Percentiles rank a stretch among this genome's conserved stretches.
Conservation (phyloP, 805 yeast species). For the Schizosaccharomyces cryophilus region DNA sequence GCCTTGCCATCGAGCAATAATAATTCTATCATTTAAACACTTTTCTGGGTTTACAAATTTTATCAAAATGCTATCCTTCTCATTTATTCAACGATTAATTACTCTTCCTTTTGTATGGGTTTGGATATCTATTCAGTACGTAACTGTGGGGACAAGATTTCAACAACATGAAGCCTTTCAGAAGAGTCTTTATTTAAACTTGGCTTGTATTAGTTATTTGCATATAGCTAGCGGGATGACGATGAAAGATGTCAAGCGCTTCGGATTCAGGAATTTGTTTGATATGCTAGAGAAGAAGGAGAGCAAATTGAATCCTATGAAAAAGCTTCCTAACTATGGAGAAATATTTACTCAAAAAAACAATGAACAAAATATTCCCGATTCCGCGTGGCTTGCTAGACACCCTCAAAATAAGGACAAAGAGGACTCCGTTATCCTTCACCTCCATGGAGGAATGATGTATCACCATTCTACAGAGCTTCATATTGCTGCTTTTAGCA, state of each 20-base stretch:
- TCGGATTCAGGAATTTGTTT: neutral
- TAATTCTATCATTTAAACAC: too few relatives aligned
- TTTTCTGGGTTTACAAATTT: too few relatives aligned
- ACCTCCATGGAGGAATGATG: neutral
- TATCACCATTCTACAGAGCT: neutral
- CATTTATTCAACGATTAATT: neutral
- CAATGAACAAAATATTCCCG: too few relatives aligned
- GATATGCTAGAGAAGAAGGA: neutral
- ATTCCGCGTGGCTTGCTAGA: neutral
- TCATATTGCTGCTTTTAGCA: neutral
- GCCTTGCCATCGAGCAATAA: too few relatives aligned
- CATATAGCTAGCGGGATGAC: neutral
- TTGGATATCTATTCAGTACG: neutral
- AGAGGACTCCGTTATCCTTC: neutral
- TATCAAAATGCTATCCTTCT: neutral
- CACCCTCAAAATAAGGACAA: neutral
- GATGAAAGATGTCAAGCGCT: neutral
- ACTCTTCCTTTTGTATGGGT: neutral
- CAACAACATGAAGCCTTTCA: neutral
- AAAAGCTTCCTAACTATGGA: too few relatives aligned
- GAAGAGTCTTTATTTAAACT: neutral
- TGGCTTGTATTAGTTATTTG: neutral
- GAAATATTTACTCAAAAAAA: too few relatives aligned
- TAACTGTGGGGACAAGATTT: neutral
- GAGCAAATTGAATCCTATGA: too few relatives aligned